Percentiles rank a stretch among this genome's conserved stretches.
Evolutionary conservation across 2,329 filamentous ascomycete genomes (phyloP).

Genomic region (Fusarium sp.): DNA sequence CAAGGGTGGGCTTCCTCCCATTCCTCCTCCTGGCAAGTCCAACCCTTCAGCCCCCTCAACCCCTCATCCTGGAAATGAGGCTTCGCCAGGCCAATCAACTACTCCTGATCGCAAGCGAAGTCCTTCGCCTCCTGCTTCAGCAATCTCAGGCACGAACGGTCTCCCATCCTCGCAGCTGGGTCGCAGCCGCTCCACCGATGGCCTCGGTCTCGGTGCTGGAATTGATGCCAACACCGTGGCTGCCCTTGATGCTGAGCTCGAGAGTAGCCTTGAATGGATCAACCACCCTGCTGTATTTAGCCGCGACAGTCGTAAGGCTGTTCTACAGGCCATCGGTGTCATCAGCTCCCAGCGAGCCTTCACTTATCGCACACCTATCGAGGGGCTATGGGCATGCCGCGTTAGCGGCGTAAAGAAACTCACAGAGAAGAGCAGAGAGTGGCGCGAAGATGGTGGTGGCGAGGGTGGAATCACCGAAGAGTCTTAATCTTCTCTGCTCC

Average conservation of each 20-base stretch:
- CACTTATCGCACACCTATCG: constrained; percentile 90
- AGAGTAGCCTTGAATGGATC: constrained; percentile 95
- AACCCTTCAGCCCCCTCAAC: constrained; percentile 57
- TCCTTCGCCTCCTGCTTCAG: constrained; percentile 66
- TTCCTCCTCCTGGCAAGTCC: constrained; percentile 72
- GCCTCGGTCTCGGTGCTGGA: constrained; percentile 73
- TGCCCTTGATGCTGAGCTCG: constrained; percentile 90
- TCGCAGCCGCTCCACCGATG: constrained; percentile 67
- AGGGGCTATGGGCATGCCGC: constrained; percentile 88
- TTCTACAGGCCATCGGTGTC: constrained; percentile 95
- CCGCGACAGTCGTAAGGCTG: constrained; percentile 92
- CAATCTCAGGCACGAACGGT: constrained; percentile 55
- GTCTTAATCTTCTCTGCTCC: constrained; percentile 54
- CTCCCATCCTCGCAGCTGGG: constrained; percentile 60
- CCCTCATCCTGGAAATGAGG: constrained; percentile 60
- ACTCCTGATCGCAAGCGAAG: constrained; percentile 68
- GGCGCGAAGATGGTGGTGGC: constrained; percentile 88
- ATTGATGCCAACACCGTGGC: constrained; percentile 86
- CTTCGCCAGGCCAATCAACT: constrained; percentile 57
- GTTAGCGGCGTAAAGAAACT: constrained; percentile 84
- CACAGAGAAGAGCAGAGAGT: constrained; percentile 87
- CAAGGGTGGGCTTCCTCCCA: constrained; percentile 91
- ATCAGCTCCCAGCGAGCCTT: constrained; percentile 95
- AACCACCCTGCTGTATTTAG: constrained; percentile 95
- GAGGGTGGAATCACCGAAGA: constrained; percentile 74